phyloP scores from a whole-genome alignment of 2,329 filamentous ascomycete genomes.

The Coniella vitis region DNA sequence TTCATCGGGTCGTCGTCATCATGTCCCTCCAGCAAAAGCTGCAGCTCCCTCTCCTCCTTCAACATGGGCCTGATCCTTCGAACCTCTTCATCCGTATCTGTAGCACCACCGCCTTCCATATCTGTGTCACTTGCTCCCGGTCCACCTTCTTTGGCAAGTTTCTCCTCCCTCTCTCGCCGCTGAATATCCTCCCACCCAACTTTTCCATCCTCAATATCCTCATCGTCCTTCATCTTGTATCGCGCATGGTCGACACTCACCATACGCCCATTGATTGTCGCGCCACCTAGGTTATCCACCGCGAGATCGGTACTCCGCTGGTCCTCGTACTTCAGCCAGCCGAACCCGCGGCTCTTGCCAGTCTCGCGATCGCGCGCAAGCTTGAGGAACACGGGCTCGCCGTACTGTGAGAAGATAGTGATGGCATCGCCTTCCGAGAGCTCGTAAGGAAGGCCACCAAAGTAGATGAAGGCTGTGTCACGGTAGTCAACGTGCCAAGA shows the following conservation, averaged over 20 bases:
- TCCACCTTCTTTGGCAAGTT: constrained; percentile 29
- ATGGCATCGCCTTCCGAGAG: constrained; percentile 93
- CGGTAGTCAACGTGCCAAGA: constrained; percentile 98
- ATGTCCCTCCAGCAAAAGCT: constrained; percentile 66
- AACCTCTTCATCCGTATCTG: constrained; percentile 33
- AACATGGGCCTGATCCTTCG: constrained; percentile 52
- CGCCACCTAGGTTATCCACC: constrained; percentile 89
- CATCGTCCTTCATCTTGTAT: constrained; percentile 83
- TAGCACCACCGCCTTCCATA: constrained; percentile 29
- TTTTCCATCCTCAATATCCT: constrained; percentile 53
- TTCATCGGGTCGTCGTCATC: constrained; percentile 99
- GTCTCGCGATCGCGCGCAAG: constrained; percentile 92
- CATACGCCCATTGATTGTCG: constrained; percentile 71
- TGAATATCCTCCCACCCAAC: constrained; percentile 55
- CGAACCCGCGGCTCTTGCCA: constrained; percentile 89
- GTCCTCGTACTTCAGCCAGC: constrained; percentile 97
- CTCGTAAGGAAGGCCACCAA: constrained; percentile 87
- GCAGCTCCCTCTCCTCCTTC: constrained; percentile 76
- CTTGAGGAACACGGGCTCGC: constrained; percentile 89
- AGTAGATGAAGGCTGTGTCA: constrained; percentile 90
- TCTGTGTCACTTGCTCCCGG: constrained; percentile 33
- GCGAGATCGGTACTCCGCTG: constrained; percentile 93
- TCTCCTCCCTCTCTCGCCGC: constrained; percentile 40
- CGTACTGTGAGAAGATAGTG: constrained; percentile 94
- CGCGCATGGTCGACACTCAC: constrained; percentile 87